Base-by-base conservation (phyloP, 306 rosid species). In the Prunus mume region DNA sequence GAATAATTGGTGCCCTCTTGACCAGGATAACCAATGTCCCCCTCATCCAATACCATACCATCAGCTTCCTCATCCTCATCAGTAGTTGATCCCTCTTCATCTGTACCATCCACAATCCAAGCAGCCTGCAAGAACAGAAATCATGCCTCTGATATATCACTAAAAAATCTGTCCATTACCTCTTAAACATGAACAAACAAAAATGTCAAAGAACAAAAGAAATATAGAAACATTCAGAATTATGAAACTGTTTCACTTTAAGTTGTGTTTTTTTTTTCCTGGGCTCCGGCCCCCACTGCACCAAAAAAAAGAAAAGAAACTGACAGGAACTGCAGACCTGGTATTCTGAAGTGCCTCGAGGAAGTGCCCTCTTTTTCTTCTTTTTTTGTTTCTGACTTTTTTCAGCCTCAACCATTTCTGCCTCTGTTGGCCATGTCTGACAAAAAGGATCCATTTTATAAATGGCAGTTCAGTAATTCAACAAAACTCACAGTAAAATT, bases 351-450 rank as follows among this genome's bases (percentile, higher is more conserved):
- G 97, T 95, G 64, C 98, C 99, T 63, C 69, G 84, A 64, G 97
- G 97, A 83, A 92, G 90, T 65, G 77, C 54, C 79, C 78, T 90
- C 87, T 73, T 92, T 72, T 77, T 88, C 46, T 46, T 75, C 89
- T 61, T 88, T 70, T 87, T 89, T 85, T 88, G 84, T 70, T 85
- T 89, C 62, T 72, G 77, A 52, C 85, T 85, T 81, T 78, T 82
- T 72, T 85, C 90, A 73, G 97, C 97, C 82, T 87, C 86, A 2
- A 82, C 80, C 43, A 91, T 83, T 81, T 95, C 99, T 69, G 81
- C 93, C 69, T 92, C 96, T 30, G 99, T 92, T 76, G 99, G 99
- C 99, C 99, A 95, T 58, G 99, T 95, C 98, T 95, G 84, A 55
- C 22, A 14, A 71, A 27, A 67, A 72, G 62, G 45, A 85, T 72